A percentile compares a stretch with the other conserved stretches of the same genome.
These are phyloP conservation scores for Boehmeria nivea DNA, from an alignment of 306 rosid genomes.

Conservation along the genomic window DNA sequence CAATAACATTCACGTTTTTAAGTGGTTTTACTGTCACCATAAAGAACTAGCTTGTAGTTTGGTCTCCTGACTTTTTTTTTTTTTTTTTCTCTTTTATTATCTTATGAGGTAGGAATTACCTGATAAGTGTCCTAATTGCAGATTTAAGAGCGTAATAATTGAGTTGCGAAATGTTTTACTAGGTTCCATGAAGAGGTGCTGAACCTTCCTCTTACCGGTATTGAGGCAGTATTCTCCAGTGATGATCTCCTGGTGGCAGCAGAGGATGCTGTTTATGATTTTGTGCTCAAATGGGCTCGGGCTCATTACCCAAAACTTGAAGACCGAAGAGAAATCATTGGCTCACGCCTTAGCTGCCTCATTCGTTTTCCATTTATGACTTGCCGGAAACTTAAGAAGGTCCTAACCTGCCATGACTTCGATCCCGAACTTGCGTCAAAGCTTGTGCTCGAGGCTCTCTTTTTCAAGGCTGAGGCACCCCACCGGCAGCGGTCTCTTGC, in stretches of 20 bases:
- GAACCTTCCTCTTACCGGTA: conserved; percentile 44
- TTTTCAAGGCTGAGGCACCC: conserved; percentile 44
- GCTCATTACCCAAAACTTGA: conserved; percentile 33
- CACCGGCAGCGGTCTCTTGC: conserved; percentile 23
- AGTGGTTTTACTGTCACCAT: too few species aligned
- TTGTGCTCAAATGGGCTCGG: conserved; percentile 43
- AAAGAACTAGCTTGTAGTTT: too few species aligned
- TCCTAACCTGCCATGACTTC: conserved; percentile 34
- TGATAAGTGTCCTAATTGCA: neutral
- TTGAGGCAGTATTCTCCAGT: conserved; percentile 43
- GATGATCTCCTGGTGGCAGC: conserved; percentile 43
- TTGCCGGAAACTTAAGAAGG: conserved; percentile 40
- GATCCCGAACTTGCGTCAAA: conserved; percentile 34
- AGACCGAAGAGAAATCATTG: conserved; percentile 31
- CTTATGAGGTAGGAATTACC: too few species aligned
- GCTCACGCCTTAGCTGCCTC: conserved; percentile 32
- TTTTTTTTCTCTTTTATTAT: too few species aligned
- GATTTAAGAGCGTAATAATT: neutral
- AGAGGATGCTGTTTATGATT: conserved; percentile 40
- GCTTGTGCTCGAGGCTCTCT: conserved; percentile 45
- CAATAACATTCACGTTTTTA: too few species aligned
- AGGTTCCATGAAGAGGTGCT: conserved; percentile 41
- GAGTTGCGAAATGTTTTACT: conserved; percentile 3
- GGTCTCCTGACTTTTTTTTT: too few species aligned
- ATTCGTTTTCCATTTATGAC: conserved; percentile 49